Base-by-base conservation (phyloP, 2,329 filamentous ascomycete species). In the Cladorrhinum sp. region DNA sequence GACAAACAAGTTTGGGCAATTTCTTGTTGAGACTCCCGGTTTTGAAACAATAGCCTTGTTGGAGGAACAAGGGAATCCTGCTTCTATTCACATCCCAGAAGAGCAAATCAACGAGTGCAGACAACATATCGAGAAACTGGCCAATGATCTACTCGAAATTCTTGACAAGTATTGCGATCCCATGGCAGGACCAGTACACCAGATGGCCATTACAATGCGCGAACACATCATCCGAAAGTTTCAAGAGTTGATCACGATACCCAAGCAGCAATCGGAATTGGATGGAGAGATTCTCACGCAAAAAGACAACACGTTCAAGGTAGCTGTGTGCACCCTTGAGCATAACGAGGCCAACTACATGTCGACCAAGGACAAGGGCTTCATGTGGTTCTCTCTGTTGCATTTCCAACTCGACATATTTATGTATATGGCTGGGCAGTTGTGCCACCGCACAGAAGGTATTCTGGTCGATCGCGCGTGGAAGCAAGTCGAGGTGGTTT, bases 351-450 rank as follows among this genome's bases (percentile, higher is more conserved):
- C 73, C 8, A 72, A 79, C 12, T 82, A 82, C 65, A 69, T 75
- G 24, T 68, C 75, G 1, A 73, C 79, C 65, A 71, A 73, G 18
- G 73, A 77, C 23, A 75, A 73, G 0, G 80, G 80, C 1, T 86
- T 85, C 68, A 67, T 81, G 10, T 86, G 84, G 84, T 85, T 81
- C 65, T 74, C 79, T 68, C 77, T 78, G 62, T 72, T 75, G 23
- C 79, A 84, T 66, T 84, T 86, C 69, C 82, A 85, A 66, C 71
- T 81, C 53, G 83, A 84, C 59, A 73, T 85, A 23, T 82, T 86
- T 62, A 73, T 80, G 39, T 84, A 83, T 68, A 76, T 85, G 69
- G 79, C 80, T 0, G 81, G 81, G 3, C 81, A 85, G 67, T 76
- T 86, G 12, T 79, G 76, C 63, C 75, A 78, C 30, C 79, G 80